Percentiles rank a stretch among this genome's conserved stretches.
phyloP scores from a whole-genome alignment of 2,329 filamentous ascomycete genomes.

The Phoma sp. region DNA sequence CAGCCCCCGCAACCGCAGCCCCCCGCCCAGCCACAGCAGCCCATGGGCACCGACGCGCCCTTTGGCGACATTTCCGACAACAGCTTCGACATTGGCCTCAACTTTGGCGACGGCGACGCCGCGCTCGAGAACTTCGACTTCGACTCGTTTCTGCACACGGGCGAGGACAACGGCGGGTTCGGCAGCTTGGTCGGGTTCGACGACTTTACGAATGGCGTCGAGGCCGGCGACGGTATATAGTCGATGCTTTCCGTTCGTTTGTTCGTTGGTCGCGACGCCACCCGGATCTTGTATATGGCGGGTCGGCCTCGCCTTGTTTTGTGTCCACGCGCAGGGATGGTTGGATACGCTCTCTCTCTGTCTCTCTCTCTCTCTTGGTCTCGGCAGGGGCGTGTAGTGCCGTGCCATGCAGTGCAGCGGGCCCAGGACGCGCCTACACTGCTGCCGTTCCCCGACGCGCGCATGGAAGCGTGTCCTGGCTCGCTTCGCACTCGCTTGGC shows the following conservation, averaged over 20 bases:
- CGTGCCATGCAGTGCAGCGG: too few relatives aligned
- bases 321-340: too few relatives aligned
- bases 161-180: slow-evolving; percentile 52
- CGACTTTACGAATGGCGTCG: slow-evolving; percentile 45
- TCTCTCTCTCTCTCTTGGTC: too few relatives aligned
- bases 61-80: slow-evolving; percentile 52
- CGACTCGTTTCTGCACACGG: slow-evolving; percentile 68
- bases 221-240: slow-evolving; percentile 35
- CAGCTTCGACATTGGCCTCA: slow-evolving; percentile 50
- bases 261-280: not conserved
- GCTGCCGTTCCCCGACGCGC: too few relatives aligned
- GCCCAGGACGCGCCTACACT: too few relatives aligned
- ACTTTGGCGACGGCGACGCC: slow-evolving; percentile 62
- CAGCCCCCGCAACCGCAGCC: slow-evolving; percentile 41
- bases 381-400: too few relatives aligned
- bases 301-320: too few relatives aligned
- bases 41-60: slow-evolving; percentile 47
- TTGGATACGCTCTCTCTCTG: too few relatives aligned
- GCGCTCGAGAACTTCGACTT: slow-evolving; percentile 72
- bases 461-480: too few relatives aligned
- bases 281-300: too few relatives aligned
- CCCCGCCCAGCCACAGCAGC: slow-evolving; percentile 38
- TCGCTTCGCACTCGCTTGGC: too few relatives aligned
- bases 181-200: slow-evolving; percentile 42
- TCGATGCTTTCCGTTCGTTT: not conserved